These are phyloP conservation scores for Lasiodiplodia sp. DNA, from an alignment of 2,329 filamentous ascomycete genomes.

Conservation along the genomic window DNA sequence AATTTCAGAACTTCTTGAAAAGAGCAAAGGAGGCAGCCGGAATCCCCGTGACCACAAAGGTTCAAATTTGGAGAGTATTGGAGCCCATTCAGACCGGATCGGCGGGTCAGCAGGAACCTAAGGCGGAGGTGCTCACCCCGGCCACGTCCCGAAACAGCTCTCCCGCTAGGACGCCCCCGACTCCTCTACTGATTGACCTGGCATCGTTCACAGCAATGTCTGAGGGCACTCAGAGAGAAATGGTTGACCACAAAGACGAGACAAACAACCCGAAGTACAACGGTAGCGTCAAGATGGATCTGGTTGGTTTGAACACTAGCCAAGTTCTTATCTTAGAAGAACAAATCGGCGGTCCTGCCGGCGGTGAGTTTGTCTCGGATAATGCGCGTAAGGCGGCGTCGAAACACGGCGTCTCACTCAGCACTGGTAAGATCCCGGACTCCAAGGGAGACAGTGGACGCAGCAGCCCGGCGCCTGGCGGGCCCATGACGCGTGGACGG, in stretches of 20 bases:
- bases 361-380: conserved; percentile 64
- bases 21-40: conserved; percentile 72
- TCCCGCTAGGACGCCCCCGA: conserved; percentile 53
- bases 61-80: conserved; percentile 76
- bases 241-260: conserved; percentile 70
- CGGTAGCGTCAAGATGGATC: conserved; percentile 70
- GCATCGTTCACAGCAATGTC: conserved; percentile 69
- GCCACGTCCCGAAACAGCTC: conserved; percentile 53
- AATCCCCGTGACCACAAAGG: conserved; percentile 74
- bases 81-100: conserved; percentile 51
- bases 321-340: conserved; percentile 87
- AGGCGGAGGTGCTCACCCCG: conserved; percentile 51
- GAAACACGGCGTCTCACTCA: conserved; percentile 57
- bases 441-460: conserved; percentile 61
- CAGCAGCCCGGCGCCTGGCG: conserved; percentile 70
- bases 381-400: conserved; percentile 51
- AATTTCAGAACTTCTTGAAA: conserved; percentile 77
- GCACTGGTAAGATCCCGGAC: conserved; percentile 43
- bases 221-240: conserved; percentile 69
- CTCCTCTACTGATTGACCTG: conserved; percentile 66
- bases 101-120: conserved; percentile 35
- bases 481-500: conserved; percentile 74
- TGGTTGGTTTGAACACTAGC: conserved; percentile 73
- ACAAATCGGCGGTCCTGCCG: conserved; percentile 62
- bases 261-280: conserved; percentile 81